Conservation (phyloP, 2,329 filamentous ascomycete species). For the Fusarium clavum region DNA sequence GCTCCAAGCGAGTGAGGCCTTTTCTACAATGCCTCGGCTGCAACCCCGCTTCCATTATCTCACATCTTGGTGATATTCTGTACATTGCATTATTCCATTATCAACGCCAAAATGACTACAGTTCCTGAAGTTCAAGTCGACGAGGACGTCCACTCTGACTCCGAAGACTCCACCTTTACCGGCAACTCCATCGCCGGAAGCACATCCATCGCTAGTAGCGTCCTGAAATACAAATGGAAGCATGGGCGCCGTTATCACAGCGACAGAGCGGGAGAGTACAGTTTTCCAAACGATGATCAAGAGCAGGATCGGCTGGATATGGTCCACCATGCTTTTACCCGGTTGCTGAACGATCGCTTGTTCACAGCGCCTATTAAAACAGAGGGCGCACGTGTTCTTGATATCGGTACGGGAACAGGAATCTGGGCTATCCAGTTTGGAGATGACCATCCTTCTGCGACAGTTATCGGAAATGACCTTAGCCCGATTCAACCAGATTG, state of each 20-base stretch:
- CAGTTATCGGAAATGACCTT: conserved; percentile 55
- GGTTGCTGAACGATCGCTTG: conserved; percentile 51
- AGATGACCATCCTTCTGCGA: conserved; percentile 51
- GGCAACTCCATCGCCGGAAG: background rate
- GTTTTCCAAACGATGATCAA: conserved; percentile 53
- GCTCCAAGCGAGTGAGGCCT: background rate
- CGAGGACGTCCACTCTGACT: background rate
- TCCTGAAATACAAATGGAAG: conserved; percentile 43
- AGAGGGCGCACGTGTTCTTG: conserved; percentile 55
- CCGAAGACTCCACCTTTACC: background rate
- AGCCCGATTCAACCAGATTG: conserved; percentile 59
- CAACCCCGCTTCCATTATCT: background rate
- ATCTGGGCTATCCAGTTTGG: conserved; percentile 61
- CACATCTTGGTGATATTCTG: background rate
- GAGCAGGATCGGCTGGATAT: conserved; percentile 56
- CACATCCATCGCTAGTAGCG: conserved; percentile 19
- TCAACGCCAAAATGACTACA: no score
- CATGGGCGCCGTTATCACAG: conserved; percentile 57
- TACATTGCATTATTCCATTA: no score
- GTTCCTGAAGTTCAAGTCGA: conserved; percentile 27
- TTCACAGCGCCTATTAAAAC: conserved; percentile 53
- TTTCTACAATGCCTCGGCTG: background rate
- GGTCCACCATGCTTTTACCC: conserved; percentile 51
- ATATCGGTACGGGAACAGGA: conserved; percentile 60
- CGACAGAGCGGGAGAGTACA: conserved; percentile 53